Percentiles rank a stretch among this genome's conserved stretches.
phyloP scores from a whole-genome alignment of 805 yeast genomes.

The Pichia pseudocactophila region DNA sequence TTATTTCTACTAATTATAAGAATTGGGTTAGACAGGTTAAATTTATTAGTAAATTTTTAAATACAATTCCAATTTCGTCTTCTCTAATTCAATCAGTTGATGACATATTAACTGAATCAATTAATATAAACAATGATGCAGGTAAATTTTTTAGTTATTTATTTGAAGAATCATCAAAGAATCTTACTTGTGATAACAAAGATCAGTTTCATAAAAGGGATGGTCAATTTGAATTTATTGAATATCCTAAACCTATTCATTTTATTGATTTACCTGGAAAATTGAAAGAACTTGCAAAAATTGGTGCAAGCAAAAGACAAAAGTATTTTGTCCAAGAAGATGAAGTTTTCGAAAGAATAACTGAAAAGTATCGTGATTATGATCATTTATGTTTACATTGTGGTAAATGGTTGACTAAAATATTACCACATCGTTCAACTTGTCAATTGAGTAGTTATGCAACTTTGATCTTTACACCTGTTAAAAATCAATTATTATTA shows the following conservation, averaged over 20 bases:
- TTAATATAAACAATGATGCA: slow-evolving; percentile 12
- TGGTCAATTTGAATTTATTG: slow-evolving; percentile 19
- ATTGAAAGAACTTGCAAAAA: slow-evolving; percentile 10
- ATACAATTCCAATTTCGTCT: slow-evolving; percentile 16
- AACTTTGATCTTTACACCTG: slow-evolving; percentile 22
- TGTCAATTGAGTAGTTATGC: slow-evolving; percentile 19
- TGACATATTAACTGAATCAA: slow-evolving; percentile 14
- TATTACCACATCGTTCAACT: slow-evolving; percentile 11
- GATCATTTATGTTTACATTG: slow-evolving; percentile 20
- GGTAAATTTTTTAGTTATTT: slow-evolving; percentile 10
- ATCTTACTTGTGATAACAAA: background rate
- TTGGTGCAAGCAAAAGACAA: background rate
- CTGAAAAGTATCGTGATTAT: background rate
- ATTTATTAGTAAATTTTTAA: slow-evolving; percentile 24
- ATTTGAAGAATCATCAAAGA: background rate
- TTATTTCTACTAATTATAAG: slow-evolving; percentile 27
- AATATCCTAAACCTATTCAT: slow-evolving; percentile 47
- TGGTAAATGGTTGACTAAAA: slow-evolving; percentile 15
- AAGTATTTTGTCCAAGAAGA: slow-evolving; percentile 3
- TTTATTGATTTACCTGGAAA: slow-evolving; percentile 41
- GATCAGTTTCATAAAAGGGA: slow-evolving; percentile 5
- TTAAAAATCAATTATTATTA: slow-evolving; percentile 15
- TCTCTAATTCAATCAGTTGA: slow-evolving; percentile 14
- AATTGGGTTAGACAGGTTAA: slow-evolving; percentile 26
- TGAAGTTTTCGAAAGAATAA: slow-evolving; percentile 1